phyloP scores from a whole-genome alignment of 257 asterid genomes.

The Penstemon newberryi region DNA sequence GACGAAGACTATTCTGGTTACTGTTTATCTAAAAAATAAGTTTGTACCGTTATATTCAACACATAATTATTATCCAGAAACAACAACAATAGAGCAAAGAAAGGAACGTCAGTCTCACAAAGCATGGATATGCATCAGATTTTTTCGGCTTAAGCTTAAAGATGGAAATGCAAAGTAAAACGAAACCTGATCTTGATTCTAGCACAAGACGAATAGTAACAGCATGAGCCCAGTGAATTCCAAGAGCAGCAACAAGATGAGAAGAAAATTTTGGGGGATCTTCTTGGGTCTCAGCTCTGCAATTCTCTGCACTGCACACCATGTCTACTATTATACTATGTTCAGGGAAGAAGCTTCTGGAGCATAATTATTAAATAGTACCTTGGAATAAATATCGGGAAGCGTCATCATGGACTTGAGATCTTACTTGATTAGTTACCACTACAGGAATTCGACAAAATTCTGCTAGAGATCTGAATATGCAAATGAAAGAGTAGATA shows the following conservation, averaged over 20 bases:
- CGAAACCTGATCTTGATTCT: slow-evolving; percentile 72
- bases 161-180: slow-evolving; percentile 18
- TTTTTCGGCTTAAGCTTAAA: slow-evolving; percentile 9
- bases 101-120: neutral
- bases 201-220: slow-evolving; percentile 75
- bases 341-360: neutral
- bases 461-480: slow-evolving; percentile 75
- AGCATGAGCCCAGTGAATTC: slow-evolving; percentile 93
- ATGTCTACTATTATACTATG: slow-evolving; percentile 13
- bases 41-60: neutral
- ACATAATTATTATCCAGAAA: neutral
- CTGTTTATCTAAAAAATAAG: neutral
- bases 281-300: slow-evolving; percentile 34
- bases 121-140: slow-evolving; percentile 21
- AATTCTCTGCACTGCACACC: slow-evolving; percentile 46
- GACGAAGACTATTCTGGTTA: neutral
- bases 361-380: slow-evolving; percentile 27
- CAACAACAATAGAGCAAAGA: neutral
- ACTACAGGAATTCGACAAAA: slow-evolving; percentile 78
- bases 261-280: slow-evolving; percentile 46
- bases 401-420: slow-evolving; percentile 58
- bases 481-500: slow-evolving; percentile 24
- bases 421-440: slow-evolving; percentile 88
- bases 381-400: slow-evolving; percentile 74
- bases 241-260: slow-evolving; percentile 89